Evolutionary conservation across 1,139 yeast species (phyloP), one percentile per base, ranked within the genome.

Genomic region (Suhomyces terraborum): DNA sequence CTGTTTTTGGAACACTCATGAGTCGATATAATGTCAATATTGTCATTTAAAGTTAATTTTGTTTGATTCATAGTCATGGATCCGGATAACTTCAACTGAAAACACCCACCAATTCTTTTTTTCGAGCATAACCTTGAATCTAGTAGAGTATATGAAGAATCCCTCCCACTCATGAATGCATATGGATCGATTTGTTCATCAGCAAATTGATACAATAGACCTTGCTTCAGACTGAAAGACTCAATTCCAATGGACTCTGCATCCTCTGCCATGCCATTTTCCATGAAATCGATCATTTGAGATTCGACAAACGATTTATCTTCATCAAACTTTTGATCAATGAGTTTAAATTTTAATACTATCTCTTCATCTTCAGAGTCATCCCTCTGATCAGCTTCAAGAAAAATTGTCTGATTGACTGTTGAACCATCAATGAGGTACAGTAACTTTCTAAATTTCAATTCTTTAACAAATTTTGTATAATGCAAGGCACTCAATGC

Each of bases 401-500:
- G 70, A 40, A 91, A 78, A 1, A 86, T 64, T 0, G 91, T 80
- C 53, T 82, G 88, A 30, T 74, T 65, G 0, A 59, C 24, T 0
- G 66, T 54, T 0, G 67, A 50, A 4, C 85, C 82, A 44, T 82
- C 83, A 14, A 91, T 74, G 38, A 87, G 64, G 30, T 71, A 48
- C 3, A 69, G 64, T 18, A 88, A 63, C n/a, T 77, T 72, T 46
- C 93, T 75, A 47, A 87, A 79, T 37, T 78, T 67, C 17, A 88
- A 55, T 54, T 88, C 96, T 17, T 77, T 73, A 3, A 86, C 94
- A 58, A 88, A 82, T 22, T 71, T 71, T 2, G 83, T 71, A 37
- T 80, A 82, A 45, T 80, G 82, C 43, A 89, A 62, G 0, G 95
- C 96, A 52, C 77, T 73, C 7, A 91, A 65, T 39, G 86, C 80